A percentile compares a stretch with the other conserved stretches of the same genome.
phyloP scores from a whole-genome alignment of 2,329 filamentous ascomycete species.

The Alternaria postmessia region DNA sequence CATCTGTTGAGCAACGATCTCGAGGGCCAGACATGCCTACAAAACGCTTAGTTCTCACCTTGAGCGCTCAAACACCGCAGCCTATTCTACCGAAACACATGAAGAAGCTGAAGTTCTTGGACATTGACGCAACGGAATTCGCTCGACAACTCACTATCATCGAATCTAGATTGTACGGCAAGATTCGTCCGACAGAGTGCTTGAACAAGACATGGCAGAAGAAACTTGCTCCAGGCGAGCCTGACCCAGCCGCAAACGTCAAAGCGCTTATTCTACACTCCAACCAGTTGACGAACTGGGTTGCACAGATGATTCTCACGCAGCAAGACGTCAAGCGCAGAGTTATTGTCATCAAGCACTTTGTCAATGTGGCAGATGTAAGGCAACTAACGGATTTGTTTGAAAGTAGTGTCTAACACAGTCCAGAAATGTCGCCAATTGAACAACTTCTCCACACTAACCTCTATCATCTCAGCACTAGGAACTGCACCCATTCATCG shows the following conservation, averaged over 20 bases:
- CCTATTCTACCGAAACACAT: constrained; percentile 98
- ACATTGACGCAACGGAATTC: constrained; percentile 95
- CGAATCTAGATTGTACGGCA: constrained; percentile 91
- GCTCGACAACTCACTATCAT: constrained; percentile 98
- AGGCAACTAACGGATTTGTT: constrained; percentile 49
- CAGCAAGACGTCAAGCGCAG: constrained; percentile 95
- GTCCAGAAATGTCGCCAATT: constrained; percentile 85
- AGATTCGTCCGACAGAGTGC: constrained; percentile 95
- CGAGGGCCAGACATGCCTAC: constrained; percentile 86
- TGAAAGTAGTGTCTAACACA: constrained; percentile 32
- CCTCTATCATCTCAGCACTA: constrained; percentile 95
- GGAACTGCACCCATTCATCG: constrained; percentile 95
- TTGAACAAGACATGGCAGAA: constrained; percentile 99
- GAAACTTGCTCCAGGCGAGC: constrained; percentile 81
- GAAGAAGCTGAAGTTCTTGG: constrained; percentile 98
- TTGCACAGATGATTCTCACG: constrained; percentile 97
- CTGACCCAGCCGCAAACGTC: constrained; percentile 90
- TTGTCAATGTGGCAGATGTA: constrained; percentile 94
- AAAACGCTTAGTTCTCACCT: constrained; percentile 85
- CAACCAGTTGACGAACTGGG: constrained; percentile 99
- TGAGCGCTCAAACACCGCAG: constrained; percentile 80
- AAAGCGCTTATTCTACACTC: constrained; percentile 97
- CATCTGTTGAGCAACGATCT: constrained; percentile 86
- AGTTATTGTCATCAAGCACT: constrained; percentile 98
- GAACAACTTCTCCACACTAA: constrained; percentile 97